Base-by-base conservation (phyloP, 257 asterid species). In the Lantana camara region DNA sequence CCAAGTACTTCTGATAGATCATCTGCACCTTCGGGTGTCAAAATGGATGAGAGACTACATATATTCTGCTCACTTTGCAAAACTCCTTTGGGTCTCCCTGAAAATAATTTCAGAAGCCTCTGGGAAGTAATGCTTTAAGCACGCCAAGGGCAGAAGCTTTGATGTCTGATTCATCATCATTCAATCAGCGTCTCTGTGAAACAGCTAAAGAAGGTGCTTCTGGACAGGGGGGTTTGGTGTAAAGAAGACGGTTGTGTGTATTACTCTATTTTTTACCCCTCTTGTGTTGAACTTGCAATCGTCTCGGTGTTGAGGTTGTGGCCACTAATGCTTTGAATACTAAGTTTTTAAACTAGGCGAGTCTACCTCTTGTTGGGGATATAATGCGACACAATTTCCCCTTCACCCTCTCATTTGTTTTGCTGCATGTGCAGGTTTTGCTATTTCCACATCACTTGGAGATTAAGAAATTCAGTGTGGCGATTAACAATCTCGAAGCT, bases 221-320 rank as follows among this genome's bases (percentile, higher is more conserved):
- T 0, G 90, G 79, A 67, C 85, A 87, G 62, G 99, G 91, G n/a
- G 48, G 70, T 86, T 79, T 94, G 99, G 99, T 94, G 96, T 79
- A 85, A 80, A 67, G 97, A 86, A 78, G 99, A 94, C 74, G 99
- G 99, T 15, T 94, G 99, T 46, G 99, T 94, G 16, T 94, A 69
- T 75, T 79, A 74, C 54, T 75, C 87, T 40, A 24, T 94, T 6
- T 86, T 83, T 74, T 94, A 97, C 73, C 95, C 97, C 42, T 85
- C 82, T 63, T 94, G 99, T 50, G 50, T 51, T 56, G 74, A 66
- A 56, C 65, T 82, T 14, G 71, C 49, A 77, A 73, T 69, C 85
- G 95, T 61, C 90, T 94, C 55, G 99, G 97, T 17, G 95, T 84
- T 60, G 95, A 84, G 67, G 94, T 90, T 68, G 83, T 80, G 75